Evolutionary conservation across 257 asterid genomes (phyloP), one percentile per base, ranked within the genome.

Genomic region (Penstemon barbatus): DNA sequence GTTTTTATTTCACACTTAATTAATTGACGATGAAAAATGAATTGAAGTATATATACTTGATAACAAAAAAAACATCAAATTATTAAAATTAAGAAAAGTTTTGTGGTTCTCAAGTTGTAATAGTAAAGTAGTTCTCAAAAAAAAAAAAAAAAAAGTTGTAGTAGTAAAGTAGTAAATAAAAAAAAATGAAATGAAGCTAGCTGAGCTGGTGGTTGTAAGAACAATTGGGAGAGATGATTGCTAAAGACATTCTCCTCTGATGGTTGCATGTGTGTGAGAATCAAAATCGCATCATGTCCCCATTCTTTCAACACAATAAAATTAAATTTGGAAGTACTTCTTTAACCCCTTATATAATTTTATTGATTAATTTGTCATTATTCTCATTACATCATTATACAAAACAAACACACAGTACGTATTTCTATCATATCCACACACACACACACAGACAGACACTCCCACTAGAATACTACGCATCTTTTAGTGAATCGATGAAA

Each of bases 221-320:
- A 48, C 58, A 48, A 36, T 25, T 50, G 43, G 75, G 79, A 38
- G 62, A 37, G 71, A 79, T 82, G 78, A 74, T 76, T 74, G 70
- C 69, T 39, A 63, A 58, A 68, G 80, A 79, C 74, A 82, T 79
- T 71, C 57, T 62, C 54, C 55, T 61, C 59, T 65, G 78, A 63
- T 57, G 78, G 33, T 57, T 71, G 82, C 80, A 82, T 79, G 84
- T 82, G 84, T 76, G 72, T 11, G 79, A 67, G 83, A 82, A 74
- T 79, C 78, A 57, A 69, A 71, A 68, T 77, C 83, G 70, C 80
- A 75, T 80, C 83, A 83, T 78, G 83, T 73, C 80, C 71, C 85
- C 78, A 75, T 73, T 71, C 79, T 75, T 72, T 80, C 76, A 72
- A 66, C 87, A 76, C 8, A 67, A 58, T 73, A 61, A 69, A 75